Percentiles rank a stretch among this genome's conserved stretches.
Conservation (phyloP, 2,329 filamentous ascomycete genomes). For the Stromatinia cepivora region DNA sequence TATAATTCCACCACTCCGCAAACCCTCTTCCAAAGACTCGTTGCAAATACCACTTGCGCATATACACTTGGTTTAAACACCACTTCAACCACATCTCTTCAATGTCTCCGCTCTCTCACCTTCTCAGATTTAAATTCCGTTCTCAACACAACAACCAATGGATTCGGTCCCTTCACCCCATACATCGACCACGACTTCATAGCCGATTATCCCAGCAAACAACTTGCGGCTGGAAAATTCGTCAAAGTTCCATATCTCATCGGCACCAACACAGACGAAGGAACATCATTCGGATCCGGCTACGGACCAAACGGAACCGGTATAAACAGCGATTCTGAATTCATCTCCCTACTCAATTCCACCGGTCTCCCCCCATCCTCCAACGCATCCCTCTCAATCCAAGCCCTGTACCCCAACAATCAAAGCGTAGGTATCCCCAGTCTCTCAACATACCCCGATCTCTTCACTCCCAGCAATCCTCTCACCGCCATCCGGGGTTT, state of each 20-base stretch:
- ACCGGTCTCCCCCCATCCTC: constrained; percentile 16
- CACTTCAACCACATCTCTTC: constrained; percentile 24
- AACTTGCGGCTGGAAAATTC: constrained; percentile 49
- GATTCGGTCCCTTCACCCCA: constrained; percentile 42
- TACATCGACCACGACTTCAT: constrained; percentile 45
- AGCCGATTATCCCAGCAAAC: constrained; percentile 51
- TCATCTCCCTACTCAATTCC: constrained; percentile 14
- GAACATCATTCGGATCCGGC: constrained; percentile 44
- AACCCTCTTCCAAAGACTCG: constrained; percentile 42
- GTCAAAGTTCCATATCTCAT: constrained; percentile 47
- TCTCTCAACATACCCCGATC: constrained; percentile 26
- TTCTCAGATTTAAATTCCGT: constrained; percentile 37
- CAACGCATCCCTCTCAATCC: constrained; percentile 37
- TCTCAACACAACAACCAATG: constrained; percentile 37
- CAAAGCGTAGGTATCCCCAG: constrained; percentile 51
- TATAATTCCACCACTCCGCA: constrained; percentile 31
- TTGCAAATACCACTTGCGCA: constrained; percentile 38
- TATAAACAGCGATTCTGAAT: constrained; percentile 37
- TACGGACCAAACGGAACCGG: constrained; percentile 18
- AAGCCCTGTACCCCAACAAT: constrained; percentile 52
- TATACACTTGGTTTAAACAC: constrained; percentile 42
- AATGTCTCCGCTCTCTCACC: constrained; percentile 39
- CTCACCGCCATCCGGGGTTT: constrained; percentile 42
- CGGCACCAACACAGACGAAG: constrained; percentile 44
- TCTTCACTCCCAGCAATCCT: constrained; percentile 30